Evolutionary conservation across 352 stramenopile species (phyloP).

Genomic region (Globisporangium recalcitrans): DNA sequence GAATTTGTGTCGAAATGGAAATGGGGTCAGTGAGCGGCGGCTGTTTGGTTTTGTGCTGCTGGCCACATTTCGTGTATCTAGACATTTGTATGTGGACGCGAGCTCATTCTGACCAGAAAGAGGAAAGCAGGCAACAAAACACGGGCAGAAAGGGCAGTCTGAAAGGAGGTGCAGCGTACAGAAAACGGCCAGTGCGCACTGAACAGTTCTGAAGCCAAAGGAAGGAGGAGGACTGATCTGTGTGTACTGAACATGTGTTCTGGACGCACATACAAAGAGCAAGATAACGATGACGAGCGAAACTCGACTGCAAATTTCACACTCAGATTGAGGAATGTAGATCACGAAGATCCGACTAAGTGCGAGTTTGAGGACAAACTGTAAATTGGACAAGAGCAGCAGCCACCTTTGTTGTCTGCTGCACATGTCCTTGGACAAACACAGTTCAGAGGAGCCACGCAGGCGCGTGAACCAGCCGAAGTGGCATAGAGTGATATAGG

Average conservation of each 20-base stretch:
- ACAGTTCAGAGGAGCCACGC: too few species aligned
- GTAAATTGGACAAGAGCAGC: too few species aligned
- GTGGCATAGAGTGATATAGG: too few species aligned
- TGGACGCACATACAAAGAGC: background rate
- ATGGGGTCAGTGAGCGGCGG: background rate
- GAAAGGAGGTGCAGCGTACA: constrained; percentile 3
- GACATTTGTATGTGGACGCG: background rate
- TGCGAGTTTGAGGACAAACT: background rate
- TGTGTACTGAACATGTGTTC: too few species aligned
- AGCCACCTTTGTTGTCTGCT: too few species aligned
- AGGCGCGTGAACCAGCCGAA: too few species aligned
- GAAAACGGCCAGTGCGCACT: constrained; percentile 11
- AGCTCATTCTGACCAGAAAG: background rate
- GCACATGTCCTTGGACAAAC: too few species aligned
- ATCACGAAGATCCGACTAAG: background rate
- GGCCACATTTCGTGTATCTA: background rate
- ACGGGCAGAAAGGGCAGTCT: constrained; percentile 1
- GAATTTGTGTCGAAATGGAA: background rate
- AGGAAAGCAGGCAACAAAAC: background rate
- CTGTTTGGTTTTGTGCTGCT: background rate
- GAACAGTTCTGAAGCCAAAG: constrained; percentile 16
- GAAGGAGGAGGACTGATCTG: background rate
- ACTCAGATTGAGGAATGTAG: too few species aligned
- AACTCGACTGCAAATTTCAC: too few species aligned
- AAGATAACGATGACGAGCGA: background rate